Percentiles rank a stretch among this genome's conserved stretches.
phyloP scores from a whole-genome alignment of 2,329 filamentous ascomycete genomes.

The Zymoseptoria brevis region DNA sequence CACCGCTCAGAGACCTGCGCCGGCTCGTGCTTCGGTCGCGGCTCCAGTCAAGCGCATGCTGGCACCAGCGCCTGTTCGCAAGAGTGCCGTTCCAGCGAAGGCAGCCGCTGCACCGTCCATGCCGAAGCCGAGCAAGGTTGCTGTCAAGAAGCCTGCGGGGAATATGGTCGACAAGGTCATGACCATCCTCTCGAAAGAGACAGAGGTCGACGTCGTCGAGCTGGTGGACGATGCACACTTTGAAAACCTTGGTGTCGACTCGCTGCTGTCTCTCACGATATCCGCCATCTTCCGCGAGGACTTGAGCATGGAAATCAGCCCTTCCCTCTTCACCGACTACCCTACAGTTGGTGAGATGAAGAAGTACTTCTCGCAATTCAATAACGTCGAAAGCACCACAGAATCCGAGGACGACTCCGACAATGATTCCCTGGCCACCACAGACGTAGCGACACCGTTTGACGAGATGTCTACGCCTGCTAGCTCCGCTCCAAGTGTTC shows the following conservation, averaged over 20 bases:
- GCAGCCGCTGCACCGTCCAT: slow-evolving; percentile 29
- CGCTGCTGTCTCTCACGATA: slow-evolving; percentile 53
- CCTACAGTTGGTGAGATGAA: slow-evolving; percentile 54
- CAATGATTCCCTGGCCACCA: slow-evolving; percentile 36
- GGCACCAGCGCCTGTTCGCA: slow-evolving; percentile 17
- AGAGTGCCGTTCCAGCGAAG: slow-evolving; percentile 18
- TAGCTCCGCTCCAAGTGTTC: slow-evolving; percentile 40
- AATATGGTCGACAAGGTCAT: slow-evolving; percentile 48
- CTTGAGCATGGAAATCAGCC: slow-evolving; percentile 51
- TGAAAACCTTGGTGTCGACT: slow-evolving; percentile 56
- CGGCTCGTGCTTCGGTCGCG: slow-evolving; percentile 25
- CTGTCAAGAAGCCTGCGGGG: slow-evolving; percentile 44
- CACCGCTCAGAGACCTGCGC: slow-evolving; percentile 29
- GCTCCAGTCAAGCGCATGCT: slow-evolving; percentile 22
- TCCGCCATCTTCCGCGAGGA: slow-evolving; percentile 56
- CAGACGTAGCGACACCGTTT: slow-evolving; percentile 37
- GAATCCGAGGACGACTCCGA: slow-evolving; percentile 26
- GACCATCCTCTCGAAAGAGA: slow-evolving; percentile 60
- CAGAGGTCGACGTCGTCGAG: slow-evolving; percentile 51
- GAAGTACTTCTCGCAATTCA: slow-evolving; percentile 45
- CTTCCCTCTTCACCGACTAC: slow-evolving; percentile 53
- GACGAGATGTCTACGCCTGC: slow-evolving; percentile 40
- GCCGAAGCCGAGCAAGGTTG: slow-evolving; percentile 44
- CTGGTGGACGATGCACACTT: slow-evolving; percentile 54
- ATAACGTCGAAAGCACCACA: slow-evolving; percentile 29